Evolutionary conservation across 495 filamentous ascomycete genomes (phyloP).

Genomic region (Podospora conica): DNA sequence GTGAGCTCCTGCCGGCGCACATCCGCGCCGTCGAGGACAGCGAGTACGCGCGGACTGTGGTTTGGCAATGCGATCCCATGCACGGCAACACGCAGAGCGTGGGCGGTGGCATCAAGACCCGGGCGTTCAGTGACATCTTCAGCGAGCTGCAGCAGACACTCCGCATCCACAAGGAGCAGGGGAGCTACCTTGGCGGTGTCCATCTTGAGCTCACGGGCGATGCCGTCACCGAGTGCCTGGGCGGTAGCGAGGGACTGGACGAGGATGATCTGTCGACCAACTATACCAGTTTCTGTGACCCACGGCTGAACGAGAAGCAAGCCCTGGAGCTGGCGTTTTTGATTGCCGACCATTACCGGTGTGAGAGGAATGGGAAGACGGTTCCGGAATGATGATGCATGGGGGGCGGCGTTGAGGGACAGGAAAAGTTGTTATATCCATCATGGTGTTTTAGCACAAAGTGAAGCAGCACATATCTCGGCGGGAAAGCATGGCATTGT

Average conservation of each 20-base stretch:
- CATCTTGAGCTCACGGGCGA: conserved; percentile 95
- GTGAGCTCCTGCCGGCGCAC: conserved; percentile 65
- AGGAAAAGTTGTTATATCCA: neutral
- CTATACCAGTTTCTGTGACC: conserved; percentile 95
- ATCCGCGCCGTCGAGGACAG: conserved; percentile 74
- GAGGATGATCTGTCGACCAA: conserved; percentile 82
- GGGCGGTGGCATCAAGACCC: conserved; percentile 73
- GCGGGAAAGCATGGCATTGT: neutral
- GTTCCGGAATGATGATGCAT: neutral
- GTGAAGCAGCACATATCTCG: neutral
- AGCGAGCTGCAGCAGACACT: conserved; percentile 74
- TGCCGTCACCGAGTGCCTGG: conserved; percentile 91
- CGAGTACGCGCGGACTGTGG: conserved; percentile 65
- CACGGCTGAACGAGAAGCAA: conserved; percentile 93
- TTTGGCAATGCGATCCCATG: conserved; percentile 99
- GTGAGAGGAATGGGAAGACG: conserved; percentile 27
- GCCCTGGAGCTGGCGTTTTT: conserved; percentile 91
- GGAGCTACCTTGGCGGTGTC: conserved; percentile 84
- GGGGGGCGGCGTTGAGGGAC: neutral
- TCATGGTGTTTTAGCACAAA: neutral
- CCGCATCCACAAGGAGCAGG: conserved; percentile 72
- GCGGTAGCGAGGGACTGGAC: conserved; percentile 78
- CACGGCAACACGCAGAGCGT: conserved; percentile 80
- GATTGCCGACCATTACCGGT: conserved; percentile 70
- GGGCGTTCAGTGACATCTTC: conserved; percentile 80